Percentiles rank a stretch among this genome's conserved stretches.
These are phyloP conservation scores for Microdochium bolleyi DNA, from an alignment of 2,329 filamentous ascomycete species.

Conservation along the genomic window DNA sequence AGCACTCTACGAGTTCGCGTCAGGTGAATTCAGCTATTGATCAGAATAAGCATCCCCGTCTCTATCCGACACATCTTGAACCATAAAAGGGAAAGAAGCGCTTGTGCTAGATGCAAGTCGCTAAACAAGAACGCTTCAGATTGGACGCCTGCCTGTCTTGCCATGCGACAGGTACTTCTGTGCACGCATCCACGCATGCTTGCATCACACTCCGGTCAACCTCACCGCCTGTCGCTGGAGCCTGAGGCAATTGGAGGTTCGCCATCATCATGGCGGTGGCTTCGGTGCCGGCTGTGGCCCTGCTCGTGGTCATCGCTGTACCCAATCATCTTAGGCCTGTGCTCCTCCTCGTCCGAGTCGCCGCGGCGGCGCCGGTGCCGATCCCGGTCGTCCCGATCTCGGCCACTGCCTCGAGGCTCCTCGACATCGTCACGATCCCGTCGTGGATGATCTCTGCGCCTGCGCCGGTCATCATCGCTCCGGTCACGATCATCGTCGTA, in stretches of 20 bases:
- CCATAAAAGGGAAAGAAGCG: not conserved
- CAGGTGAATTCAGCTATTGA: not conserved
- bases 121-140: not conserved
- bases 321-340: slow-evolving; percentile 15
- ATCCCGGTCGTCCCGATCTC: slow-evolving; percentile 2
- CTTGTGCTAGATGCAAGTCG: not conserved
- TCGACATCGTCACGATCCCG: slow-evolving; percentile 17
- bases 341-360: slow-evolving; percentile 14
- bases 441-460: not conserved
- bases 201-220: too few relatives aligned
- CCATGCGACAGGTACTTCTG: not conserved
- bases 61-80: too few relatives aligned
- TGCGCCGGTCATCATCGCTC: slow-evolving; percentile 9
- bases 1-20: not conserved
- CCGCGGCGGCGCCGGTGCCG: slow-evolving; percentile 18
- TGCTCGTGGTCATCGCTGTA: slow-evolving; percentile 8
- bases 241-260: not conserved
- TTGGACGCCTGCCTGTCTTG: not conserved
- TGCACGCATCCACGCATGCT: not conserved
- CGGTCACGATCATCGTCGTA: slow-evolving; percentile 12
- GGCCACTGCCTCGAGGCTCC: slow-evolving; percentile 18
- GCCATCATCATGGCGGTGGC: not conserved
- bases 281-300: not conserved
- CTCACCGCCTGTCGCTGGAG: not conserved
- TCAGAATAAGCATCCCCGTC: not conserved